Evolutionary conservation across 352 stramenopile genomes (phyloP).

Genomic region (Phytophthora citricola): DNA sequence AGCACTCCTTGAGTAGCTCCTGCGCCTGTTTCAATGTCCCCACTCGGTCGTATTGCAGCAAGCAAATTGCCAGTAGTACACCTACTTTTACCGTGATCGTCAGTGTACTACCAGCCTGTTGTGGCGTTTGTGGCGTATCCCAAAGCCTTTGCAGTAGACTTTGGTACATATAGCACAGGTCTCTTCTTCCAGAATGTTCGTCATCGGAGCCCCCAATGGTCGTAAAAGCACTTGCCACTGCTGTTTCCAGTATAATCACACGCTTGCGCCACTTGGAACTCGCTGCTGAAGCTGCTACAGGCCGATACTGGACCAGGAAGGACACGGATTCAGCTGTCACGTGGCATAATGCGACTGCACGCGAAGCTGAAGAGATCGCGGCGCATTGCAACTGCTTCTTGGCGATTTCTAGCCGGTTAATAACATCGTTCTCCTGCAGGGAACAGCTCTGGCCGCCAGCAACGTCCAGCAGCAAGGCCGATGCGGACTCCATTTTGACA

Average conservation of each 20-base stretch:
- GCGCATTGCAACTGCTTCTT: constrained; percentile 23
- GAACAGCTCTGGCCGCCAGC: constrained; percentile 13
- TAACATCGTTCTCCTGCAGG: constrained; percentile 26
- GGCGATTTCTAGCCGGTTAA: constrained; percentile 14
- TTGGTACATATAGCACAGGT: constrained; percentile 31
- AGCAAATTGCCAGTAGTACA: constrained; percentile 41
- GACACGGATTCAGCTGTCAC: constrained; percentile 29
- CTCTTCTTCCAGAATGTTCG: constrained; percentile 1
- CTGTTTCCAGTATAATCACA: constrained; percentile 34
- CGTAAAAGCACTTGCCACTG: constrained; percentile 20
- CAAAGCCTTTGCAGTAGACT: constrained; percentile 25
- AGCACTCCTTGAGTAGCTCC: constrained; percentile 36
- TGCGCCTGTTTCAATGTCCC: constrained; percentile 20
- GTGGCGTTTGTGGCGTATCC: neutral
- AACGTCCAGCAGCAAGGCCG: constrained; percentile 19
- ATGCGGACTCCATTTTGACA: constrained; percentile 24
- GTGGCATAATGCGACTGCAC: constrained; percentile 32
- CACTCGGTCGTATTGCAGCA: constrained; percentile 38
- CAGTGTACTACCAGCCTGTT: constrained; percentile 3
- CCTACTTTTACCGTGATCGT: constrained; percentile 29
- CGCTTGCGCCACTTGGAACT: constrained; percentile 30
- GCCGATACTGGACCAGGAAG: constrained; percentile 25
- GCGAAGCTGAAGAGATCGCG: constrained; percentile 2
- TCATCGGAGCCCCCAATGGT: constrained; percentile 3
- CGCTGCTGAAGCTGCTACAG: constrained; percentile 10